phyloP scores from a whole-genome alignment of 345 rosid species.

The Xanthoceras sorbifolium region DNA sequence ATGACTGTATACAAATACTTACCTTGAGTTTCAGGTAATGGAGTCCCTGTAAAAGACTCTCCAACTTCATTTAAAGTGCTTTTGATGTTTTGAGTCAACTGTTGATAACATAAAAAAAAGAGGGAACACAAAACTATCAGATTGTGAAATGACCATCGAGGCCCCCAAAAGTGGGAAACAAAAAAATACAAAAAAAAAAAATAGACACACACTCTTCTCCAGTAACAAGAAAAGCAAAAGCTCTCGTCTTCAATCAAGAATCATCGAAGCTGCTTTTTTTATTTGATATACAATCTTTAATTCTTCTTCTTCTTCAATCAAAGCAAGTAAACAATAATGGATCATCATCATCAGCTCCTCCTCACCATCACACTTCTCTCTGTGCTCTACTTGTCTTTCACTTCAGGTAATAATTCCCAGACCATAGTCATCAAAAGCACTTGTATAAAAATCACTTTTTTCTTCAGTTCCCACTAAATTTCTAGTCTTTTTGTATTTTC shows the following conservation, averaged over 20 bases:
- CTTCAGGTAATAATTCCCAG: conserved; percentile 40
- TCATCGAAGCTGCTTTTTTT: background rate
- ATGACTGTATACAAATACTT: conserved; percentile 4
- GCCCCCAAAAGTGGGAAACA: background rate
- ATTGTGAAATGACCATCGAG: background rate
- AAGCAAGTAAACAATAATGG: conserved; percentile 25
- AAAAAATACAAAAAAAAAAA: background rate
- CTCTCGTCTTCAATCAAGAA: conserved; percentile 4
- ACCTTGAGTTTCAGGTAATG: conserved; percentile 3
- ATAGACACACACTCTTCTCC: background rate
- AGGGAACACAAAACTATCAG: background rate
- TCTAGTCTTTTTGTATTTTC: background rate
- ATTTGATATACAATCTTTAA: conserved; percentile 5
- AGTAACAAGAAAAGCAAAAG: conserved; percentile 25
- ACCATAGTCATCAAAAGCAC: background rate
- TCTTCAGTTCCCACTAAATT: background rate
- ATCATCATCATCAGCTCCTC: conserved; percentile 40
- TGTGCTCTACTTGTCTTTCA: conserved; percentile 25
- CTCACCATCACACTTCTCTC: conserved; percentile 24
- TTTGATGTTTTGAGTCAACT: background rate
- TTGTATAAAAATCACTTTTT: background rate
- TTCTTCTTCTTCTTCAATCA: background rate
- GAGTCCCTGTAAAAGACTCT: background rate
- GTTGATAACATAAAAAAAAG: conserved; percentile 5
- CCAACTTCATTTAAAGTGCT: background rate